Base-by-base conservation (phyloP, 129 eudicot genomes). In the Lactuca saligna region DNA sequence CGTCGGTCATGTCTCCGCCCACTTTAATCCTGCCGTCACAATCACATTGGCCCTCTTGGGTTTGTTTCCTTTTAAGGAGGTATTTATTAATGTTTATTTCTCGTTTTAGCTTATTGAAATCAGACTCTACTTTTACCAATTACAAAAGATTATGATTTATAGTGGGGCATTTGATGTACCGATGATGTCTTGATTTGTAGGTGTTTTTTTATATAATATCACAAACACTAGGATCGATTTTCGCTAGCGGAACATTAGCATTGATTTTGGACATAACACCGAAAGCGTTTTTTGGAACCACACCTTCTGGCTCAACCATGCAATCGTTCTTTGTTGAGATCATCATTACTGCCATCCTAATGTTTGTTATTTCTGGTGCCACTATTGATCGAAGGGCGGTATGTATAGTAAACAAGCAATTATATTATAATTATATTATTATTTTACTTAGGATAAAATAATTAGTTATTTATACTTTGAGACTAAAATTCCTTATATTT, bases 1-100 rank as follows among this genome's bases (percentile, higher is more conserved):
- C 0, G 51, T 90, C 5, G 91, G 87, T 0, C 97, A 90, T 13
- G 46, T 90, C 0, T 90, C 97, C 3, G 97, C 89, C 39, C 95
- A 87, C 75, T 87, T 90, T 63, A 90, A 87, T 31, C 95, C 97
- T 6, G 97, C 87, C 1, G 89, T 90, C 29, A 84, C 87, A 54
- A 44, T 90, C 33, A 51, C 95, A 2, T 75, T 76, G 17, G 78
- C 95, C 38, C 8, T 83, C 17, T 81, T 78, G 4, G 63, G 86
- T 7, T 71, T 79, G 7, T 90, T 85, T 65, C 81, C 89, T 8
- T 72, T 68, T 69, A 82, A 71, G 29, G 70, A 84, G 87, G 95
- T 86, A 39, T 35, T 39, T 12, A 11, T 32, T 3, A 35, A 50
- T 13, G 7, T 62, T 16, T 41, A 1, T 0, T 9, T 37, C 4